These are phyloP conservation scores for Solanum peruvianum DNA, from an alignment of 257 asterid species.

Conservation along the genomic window DNA sequence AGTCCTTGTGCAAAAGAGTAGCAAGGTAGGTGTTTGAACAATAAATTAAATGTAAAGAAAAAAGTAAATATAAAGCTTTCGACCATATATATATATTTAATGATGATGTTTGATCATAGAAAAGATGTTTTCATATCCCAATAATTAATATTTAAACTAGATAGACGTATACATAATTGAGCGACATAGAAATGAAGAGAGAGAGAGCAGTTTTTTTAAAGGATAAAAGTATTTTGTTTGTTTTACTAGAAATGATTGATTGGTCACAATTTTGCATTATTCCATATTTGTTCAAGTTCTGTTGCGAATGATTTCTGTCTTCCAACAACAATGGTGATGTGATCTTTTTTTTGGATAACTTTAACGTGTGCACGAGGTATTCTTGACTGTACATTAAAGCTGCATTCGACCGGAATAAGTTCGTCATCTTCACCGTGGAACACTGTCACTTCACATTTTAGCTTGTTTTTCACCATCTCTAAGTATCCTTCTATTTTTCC, in stretches of 20 bases:
- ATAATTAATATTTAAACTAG: neutral
- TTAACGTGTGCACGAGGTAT: constrained; percentile 60
- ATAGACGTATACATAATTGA: neutral
- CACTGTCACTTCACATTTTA: constrained; percentile 50
- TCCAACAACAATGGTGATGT: constrained; percentile 87
- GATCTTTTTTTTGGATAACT: constrained; percentile 62
- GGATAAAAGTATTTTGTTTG: neutral
- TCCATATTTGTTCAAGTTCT: constrained; percentile 87
- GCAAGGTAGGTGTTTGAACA: neutral
- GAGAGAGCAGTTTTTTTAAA: too few species aligned
- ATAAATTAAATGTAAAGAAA: neutral
- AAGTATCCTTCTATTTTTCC: constrained; percentile 63
- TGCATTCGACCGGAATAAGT: constrained; percentile 82
- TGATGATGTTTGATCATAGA: neutral
- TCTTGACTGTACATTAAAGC: constrained; percentile 50
- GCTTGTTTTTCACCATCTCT: constrained; percentile 36
- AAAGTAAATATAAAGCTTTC: neutral
- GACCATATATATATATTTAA: neutral
- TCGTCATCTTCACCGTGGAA: constrained; percentile 76
- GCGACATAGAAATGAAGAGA: neutral
- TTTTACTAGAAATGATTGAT: neutral
- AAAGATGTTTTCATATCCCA: neutral
- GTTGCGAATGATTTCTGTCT: constrained; percentile 70
- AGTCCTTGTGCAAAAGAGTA: neutral
- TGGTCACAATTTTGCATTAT: constrained; percentile 15